Evolutionary conservation across 2,329 filamentous ascomycete species (phyloP).

Genomic region (Cytospora leucostoma): DNA sequence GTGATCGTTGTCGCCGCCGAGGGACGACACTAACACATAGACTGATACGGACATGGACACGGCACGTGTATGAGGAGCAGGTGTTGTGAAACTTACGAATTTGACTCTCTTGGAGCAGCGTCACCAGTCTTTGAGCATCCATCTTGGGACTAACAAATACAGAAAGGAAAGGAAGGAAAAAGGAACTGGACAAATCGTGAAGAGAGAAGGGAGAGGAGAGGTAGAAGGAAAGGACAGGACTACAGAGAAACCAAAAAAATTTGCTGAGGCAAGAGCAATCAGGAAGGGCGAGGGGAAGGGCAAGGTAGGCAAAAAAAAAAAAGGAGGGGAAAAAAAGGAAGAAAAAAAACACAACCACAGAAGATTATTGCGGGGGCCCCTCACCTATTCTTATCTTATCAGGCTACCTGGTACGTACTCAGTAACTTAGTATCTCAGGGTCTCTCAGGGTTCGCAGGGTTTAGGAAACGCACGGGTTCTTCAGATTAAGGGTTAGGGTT

Average conservation of each 20-base stretch:
- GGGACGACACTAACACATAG: constrained; percentile 9
- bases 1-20: not conserved
- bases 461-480: too few species aligned
- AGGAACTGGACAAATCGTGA: constrained; percentile 25
- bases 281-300: not conserved
- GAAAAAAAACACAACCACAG: not conserved
- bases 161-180: constrained; percentile 25
- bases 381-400: not conserved
- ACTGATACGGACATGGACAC: constrained; percentile 26
- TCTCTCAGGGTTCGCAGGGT: too few species aligned
- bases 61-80: constrained; percentile 15
- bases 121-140: constrained; percentile 81
- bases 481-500: not conserved
- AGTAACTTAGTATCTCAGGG: not conserved
- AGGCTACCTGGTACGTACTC: not conserved
- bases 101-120: constrained; percentile 84
- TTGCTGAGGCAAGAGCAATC: not conserved
- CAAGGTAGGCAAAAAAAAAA: not conserved
- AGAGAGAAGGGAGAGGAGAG: constrained; percentile 23
- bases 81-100: constrained; percentile 65
- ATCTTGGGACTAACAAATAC: constrained; percentile 48
- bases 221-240: constrained; percentile 18
- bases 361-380: not conserved
- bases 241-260: constrained; percentile 5
- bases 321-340: not conserved